phyloP scores from a whole-genome alignment of 176 grass and related monocot species.

The Bonia amplexicaulis region DNA sequence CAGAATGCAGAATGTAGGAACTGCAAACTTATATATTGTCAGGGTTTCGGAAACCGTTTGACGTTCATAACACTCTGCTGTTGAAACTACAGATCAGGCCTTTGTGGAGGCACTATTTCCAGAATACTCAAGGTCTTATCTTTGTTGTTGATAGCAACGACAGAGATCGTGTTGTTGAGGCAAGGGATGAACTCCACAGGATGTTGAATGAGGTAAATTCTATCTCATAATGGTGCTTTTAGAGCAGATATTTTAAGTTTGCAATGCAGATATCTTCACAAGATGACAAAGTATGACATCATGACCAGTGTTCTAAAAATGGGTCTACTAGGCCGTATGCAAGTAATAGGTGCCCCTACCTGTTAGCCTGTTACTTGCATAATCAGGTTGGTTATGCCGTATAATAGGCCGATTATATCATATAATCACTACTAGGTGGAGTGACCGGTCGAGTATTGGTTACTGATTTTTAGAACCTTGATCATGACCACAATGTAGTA shows the following conservation, averaged over 20 bases:
- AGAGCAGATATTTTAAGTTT: not conserved
- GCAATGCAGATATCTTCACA: not conserved
- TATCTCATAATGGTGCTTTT: not conserved
- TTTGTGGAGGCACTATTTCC: constrained; percentile 79
- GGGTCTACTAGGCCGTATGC: too few species aligned
- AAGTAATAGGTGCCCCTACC: too few species aligned
- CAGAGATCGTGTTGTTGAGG: constrained; percentile 79
- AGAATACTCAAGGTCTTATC: constrained; percentile 71
- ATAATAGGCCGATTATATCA: too few species aligned
- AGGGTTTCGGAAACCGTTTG: not conserved
- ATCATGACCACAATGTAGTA: not conserved
- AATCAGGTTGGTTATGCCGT: too few species aligned
- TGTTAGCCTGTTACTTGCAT: too few species aligned
- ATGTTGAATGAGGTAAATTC: constrained; percentile 61
- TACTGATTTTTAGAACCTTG: too few species aligned
- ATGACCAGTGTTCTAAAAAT: not conserved
- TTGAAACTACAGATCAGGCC: constrained; percentile 59
- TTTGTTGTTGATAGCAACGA: constrained; percentile 81
- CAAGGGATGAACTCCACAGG: constrained; percentile 72
- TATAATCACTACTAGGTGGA: too few species aligned
- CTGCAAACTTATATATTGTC: not conserved
- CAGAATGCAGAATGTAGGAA: not conserved
- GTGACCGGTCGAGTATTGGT: too few species aligned
- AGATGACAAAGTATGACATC: not conserved
- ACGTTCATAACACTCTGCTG: not conserved